Evolutionary conservation across 225 moss, liverwort and hornwort genomes (phyloP).

Genomic region (Physcomitrium patens): DNA sequence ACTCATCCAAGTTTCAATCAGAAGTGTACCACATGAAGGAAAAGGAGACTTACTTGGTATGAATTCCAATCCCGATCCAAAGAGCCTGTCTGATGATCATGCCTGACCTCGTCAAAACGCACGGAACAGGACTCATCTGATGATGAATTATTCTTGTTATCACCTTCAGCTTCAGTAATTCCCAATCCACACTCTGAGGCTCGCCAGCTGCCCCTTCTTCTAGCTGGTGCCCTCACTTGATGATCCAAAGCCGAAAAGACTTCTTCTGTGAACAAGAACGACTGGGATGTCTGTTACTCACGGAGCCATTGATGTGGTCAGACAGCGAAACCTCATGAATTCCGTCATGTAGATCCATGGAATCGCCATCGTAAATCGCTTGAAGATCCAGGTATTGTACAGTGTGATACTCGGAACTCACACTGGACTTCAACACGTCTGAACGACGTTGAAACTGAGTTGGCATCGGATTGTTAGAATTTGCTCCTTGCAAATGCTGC

Average conservation of each 20-base stretch:
- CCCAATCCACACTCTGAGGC: slow-evolving; percentile 21
- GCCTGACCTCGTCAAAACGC: slow-evolving; percentile 24
- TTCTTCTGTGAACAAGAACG: slow-evolving; percentile 21
- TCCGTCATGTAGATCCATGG: neutral
- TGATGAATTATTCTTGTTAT: slow-evolving; percentile 36
- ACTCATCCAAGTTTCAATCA: too few species aligned
- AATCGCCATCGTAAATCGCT: slow-evolving; percentile 16
- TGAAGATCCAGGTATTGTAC: slow-evolving; percentile 30
- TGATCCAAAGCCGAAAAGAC: slow-evolving; percentile 5
- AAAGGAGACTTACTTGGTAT: slow-evolving; percentile 24
- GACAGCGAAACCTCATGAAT: slow-evolving; percentile 11
- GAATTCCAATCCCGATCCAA: slow-evolving; percentile 27
- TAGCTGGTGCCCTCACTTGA: slow-evolving; percentile 21
- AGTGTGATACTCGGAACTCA: neutral
- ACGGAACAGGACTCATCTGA: slow-evolving; percentile 34
- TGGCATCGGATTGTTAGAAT: slow-evolving; percentile 23
- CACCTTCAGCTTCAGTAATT: slow-evolving; percentile 31
- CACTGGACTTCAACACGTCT: slow-evolving; percentile 18
- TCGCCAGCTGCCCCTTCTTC: slow-evolving; percentile 40
- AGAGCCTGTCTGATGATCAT: slow-evolving; percentile 26
- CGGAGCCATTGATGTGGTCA: neutral
- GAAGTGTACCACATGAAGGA: neutral
- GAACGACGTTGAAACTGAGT: slow-evolving; percentile 19
- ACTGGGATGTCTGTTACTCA: slow-evolving; percentile 11
- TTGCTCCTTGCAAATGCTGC: slow-evolving; percentile 36